Base-by-base conservation (phyloP, 768 basidiomycete genomes). In the Fomitopsis pulvina region DNA sequence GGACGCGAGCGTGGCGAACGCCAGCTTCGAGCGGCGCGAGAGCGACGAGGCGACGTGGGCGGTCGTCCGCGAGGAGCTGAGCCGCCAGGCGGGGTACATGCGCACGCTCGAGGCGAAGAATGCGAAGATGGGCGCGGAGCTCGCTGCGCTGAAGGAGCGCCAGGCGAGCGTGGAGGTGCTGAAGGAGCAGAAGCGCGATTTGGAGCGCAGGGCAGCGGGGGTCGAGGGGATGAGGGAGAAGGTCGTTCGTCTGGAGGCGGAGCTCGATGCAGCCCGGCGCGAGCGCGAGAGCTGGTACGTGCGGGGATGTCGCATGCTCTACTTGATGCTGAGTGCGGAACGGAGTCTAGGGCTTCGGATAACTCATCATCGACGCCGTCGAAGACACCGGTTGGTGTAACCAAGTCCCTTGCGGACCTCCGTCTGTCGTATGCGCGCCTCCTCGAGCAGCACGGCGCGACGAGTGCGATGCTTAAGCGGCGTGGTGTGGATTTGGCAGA, bases 121-220 rank as follows among this genome's bases (percentile, higher is more conserved):
- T 52, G 65, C 74, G 1, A 76, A 72, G 52, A 64, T 87, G 47
- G 72, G 61, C 2, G 59, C 71, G 0, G 85, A 91, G 56, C 57
- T 88, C 14, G 63, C 63, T 5, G 55, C 70, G 10, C 70, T 87
- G 14, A 72, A 77, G 28, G 80, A 80, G 52, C 70, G 76, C 0
- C 70, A 81, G n/a, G 65, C 71, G 6, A 82, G 77, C 54, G 66
- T 86, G 2, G 86, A 87, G 52, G 81, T 91, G 2, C 60, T 92
- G 29, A 71, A 76, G 27, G 89, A 91, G 61, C 85, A 91, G 66
- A 88, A 89, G 53, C 71, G 80, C 4, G 72, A 73, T 0, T 63
- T 91, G 39, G 79, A 87, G 59, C 63, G 67, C 14, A 82, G 76
- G 56, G 65, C 81, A 7, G 57, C 55, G 12, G 68, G 67, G 1